These are phyloP conservation scores for Stylonectria norvegica DNA, from an alignment of 2,329 filamentous ascomycete genomes.

Conservation along the genomic window DNA sequence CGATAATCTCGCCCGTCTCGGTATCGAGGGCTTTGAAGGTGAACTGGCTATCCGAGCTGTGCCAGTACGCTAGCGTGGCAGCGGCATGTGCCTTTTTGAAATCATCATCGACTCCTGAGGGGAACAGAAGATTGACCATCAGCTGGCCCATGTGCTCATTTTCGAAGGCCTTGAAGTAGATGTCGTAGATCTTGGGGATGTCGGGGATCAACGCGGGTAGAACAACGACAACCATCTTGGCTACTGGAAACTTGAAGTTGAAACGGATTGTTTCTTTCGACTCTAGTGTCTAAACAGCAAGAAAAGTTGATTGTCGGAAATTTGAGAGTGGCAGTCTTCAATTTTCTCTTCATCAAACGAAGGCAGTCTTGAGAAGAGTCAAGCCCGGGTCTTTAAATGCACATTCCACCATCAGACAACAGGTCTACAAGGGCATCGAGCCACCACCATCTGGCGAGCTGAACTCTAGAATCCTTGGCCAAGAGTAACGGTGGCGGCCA, in stretches of 20 bases:
- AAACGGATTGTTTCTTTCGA: neutral
- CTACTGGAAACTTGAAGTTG: neutral
- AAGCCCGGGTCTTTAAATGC: neutral
- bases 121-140: constrained; percentile 43
- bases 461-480: neutral
- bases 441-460: neutral
- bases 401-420: neutral
- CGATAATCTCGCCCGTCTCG: constrained; percentile 40
- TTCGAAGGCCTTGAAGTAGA: constrained; percentile 46
- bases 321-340: neutral
- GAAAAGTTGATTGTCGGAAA: neutral
- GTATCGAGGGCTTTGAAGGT: constrained; percentile 47
- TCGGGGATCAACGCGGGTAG: constrained; percentile 45
- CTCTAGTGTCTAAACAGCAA: neutral
- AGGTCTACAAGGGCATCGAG: neutral
- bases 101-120: constrained; percentile 32
- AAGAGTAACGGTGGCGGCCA: neutral
- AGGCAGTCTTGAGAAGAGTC: neutral
- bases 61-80: constrained; percentile 39
- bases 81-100: constrained; percentile 43
- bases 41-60: constrained; percentile 40
- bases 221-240: constrained; percentile 39
- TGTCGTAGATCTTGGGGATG: constrained; percentile 44
- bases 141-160: constrained; percentile 35
- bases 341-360: neutral